phyloP scores from a whole-genome alignment of 371 early-diverging fungal genomes.

The Actinomortierella wolfii region DNA sequence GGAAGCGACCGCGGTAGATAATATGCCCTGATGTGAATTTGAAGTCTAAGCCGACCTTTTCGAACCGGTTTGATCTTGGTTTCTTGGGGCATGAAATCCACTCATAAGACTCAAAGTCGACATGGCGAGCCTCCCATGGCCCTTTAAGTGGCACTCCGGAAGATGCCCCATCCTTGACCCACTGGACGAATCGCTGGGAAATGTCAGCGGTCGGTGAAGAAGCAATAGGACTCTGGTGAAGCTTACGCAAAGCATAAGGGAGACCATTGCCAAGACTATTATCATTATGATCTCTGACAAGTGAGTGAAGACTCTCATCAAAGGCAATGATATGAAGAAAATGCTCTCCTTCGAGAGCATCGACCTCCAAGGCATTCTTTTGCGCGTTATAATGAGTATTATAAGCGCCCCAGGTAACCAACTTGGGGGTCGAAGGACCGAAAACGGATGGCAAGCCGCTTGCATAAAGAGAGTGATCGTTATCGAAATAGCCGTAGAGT shows the following conservation, averaged over 20 bases:
- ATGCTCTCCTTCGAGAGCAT: constrained; percentile 17
- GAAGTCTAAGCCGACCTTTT: constrained; percentile 59
- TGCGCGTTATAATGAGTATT: constrained; percentile 27
- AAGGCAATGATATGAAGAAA: constrained; percentile 18
- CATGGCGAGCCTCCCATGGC: constrained; percentile 34
- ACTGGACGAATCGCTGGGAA: too few relatives aligned
- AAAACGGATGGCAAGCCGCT: constrained; percentile 3
- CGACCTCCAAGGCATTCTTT: constrained; percentile 23
- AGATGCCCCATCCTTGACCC: too few relatives aligned
- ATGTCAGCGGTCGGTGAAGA: too few relatives aligned
- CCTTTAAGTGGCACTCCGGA: too few relatives aligned
- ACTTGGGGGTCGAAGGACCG: constrained; percentile 14
- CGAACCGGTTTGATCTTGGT: constrained; percentile 19
- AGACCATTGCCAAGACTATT: not conserved
- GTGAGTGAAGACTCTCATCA: constrained; percentile 5
- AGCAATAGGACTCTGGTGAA: not conserved
- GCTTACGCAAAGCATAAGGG: not conserved
- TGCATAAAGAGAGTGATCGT: constrained; percentile 4
- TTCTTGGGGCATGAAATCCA: constrained; percentile 40
- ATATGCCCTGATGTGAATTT: constrained; percentile 70
- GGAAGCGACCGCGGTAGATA: constrained; percentile 56
- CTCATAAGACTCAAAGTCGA: constrained; percentile 55
- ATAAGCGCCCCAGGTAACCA: constrained; percentile 55
- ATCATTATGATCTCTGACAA: not conserved
- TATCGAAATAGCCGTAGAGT: constrained; percentile 32